phyloP scores from a whole-genome alignment of 2,329 filamentous ascomycete species.

The Paecilomyces niveus region DNA sequence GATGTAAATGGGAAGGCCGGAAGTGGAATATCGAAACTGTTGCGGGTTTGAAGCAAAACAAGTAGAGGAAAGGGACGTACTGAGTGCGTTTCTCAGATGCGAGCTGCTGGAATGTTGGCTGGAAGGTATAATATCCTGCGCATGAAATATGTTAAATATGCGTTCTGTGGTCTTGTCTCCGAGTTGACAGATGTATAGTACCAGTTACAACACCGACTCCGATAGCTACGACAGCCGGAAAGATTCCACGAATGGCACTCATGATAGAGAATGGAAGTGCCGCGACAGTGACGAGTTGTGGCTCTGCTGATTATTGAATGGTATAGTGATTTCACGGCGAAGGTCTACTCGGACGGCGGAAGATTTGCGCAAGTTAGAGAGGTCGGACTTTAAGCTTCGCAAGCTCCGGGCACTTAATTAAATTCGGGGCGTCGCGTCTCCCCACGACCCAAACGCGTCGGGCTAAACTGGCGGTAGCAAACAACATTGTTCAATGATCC shows the following conservation, averaged over 20 bases:
- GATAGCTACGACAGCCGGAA: conserved; percentile 30
- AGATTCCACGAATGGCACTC: conserved; percentile 27
- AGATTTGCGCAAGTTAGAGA: conserved; percentile 9
- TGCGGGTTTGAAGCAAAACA: not conserved
- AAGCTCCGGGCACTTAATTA: conserved; percentile 11
- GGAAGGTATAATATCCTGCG: conserved; percentile 38
- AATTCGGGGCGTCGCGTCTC: conserved; percentile 15
- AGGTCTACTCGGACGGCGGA: not conserved
- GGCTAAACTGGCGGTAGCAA: conserved; percentile 1
- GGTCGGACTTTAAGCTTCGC: conserved; percentile 4
- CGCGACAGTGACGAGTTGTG: not conserved
- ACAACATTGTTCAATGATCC: not conserved
- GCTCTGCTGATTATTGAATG: not conserved
- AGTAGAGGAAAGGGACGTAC: conserved; percentile 1
- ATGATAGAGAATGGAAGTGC: conserved; percentile 13
- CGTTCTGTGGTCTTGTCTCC: not conserved
- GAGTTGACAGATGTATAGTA: conserved; percentile 8
- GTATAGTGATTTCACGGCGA: not conserved
- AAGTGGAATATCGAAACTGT: not conserved
- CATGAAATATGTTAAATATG: conserved; percentile 8
- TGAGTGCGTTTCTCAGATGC: conserved; percentile 21
- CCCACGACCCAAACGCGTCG: conserved; percentile 20
- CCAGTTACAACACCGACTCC: conserved; percentile 35
- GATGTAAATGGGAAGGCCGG: not conserved
- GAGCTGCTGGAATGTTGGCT: conserved; percentile 32